Base-by-base conservation (phyloP, 495 filamentous ascomycete species). In the Cercophora sp. region DNA sequence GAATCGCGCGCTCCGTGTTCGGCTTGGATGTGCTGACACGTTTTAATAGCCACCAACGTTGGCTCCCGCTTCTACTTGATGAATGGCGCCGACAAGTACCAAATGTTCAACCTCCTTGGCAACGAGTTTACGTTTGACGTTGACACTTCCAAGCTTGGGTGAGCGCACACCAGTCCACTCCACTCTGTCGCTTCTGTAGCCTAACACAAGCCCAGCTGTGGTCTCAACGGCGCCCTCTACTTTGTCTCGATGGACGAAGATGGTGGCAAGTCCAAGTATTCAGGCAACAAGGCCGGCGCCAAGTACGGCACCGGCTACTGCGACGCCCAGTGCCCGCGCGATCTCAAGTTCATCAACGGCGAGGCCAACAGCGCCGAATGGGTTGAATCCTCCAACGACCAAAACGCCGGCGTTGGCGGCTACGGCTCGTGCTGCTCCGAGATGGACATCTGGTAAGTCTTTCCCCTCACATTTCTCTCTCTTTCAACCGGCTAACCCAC, bases 371-470 rank as follows among this genome's bases (percentile, higher is more conserved):
- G 72, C 13, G 82, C 79, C 13, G 73, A 76, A 52, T 85, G 83
- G 83, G 51, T 61, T 39, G 67, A 74, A n/a, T 82, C 79, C 9
- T 52, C 63, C 46, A 83, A 73, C 68, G 76, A 85, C 64, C 48
- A 55, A 35, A 84, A 83, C 64, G 70, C 79, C 22, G 82, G 82
- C 46, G 59, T 74, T 32, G 83, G 81, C 25, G 65, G 69, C 25
- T 77, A 79, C 56, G 83, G 84, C 54, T 76, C 81, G 51, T 88
- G 84, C 77, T 88, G 85, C 65, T 76, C 79, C 3, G 85, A 87
- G 66, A 80, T 87, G 70, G 84, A 86, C 59, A 74, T 87, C 63
- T 85, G 82, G 56, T 58, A 46, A 3, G 31, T 49, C n/a, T n/a
- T n/a, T n/a, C n/a, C n/a, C n/a, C n/a, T n/a, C n/a, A n/a, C n/a